Evolutionary conservation across 2,329 filamentous ascomycete species (phyloP).

Genomic region (Monosporascus sp.): DNA sequence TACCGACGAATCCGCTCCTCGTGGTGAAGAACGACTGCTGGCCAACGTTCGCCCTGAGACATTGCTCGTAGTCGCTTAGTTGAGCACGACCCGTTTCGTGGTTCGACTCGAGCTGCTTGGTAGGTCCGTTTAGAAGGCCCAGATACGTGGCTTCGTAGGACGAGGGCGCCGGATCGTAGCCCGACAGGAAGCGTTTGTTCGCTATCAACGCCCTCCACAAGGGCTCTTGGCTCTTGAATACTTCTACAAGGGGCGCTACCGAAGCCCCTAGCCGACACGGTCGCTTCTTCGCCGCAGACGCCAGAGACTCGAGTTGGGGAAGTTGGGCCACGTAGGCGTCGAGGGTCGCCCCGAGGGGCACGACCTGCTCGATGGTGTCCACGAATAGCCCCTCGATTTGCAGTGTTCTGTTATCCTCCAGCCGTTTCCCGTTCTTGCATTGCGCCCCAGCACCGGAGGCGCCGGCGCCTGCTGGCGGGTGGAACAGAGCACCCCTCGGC

Average conservation of each 20-base stretch:
- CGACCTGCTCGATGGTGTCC: conserved; percentile 5
- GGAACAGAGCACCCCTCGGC: not conserved
- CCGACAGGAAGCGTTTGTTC: conserved; percentile 1
- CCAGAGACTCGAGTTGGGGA: not conserved
- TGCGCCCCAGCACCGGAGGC: conserved; percentile 1
- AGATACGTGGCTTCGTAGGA: conserved; percentile 4
- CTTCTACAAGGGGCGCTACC: not conserved
- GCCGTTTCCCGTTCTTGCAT: conserved; percentile 1
- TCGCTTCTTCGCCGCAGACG: too few relatives aligned
- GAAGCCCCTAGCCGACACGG: too few relatives aligned
- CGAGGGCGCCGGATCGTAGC: conserved; percentile 2
- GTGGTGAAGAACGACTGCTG: conserved; percentile 5
- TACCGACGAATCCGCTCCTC: conserved; percentile 4
- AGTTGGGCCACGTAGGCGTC: not conserved
- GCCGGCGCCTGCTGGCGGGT: conserved; percentile 2
- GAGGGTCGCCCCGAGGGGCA: conserved; percentile 1
- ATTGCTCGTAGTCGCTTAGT: not conserved
- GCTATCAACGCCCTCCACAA: conserved; percentile 1
- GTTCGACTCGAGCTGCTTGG: not conserved
- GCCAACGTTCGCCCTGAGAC: not conserved
- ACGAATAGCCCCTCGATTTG: conserved; percentile 7
- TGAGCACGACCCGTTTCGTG: too few relatives aligned
- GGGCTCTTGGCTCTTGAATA: not conserved
- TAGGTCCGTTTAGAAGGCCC: not conserved
- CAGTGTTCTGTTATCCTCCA: conserved; percentile 1